phyloP scores from a whole-genome alignment of 2,329 filamentous ascomycete species.

The Aureobasidium musti region DNA sequence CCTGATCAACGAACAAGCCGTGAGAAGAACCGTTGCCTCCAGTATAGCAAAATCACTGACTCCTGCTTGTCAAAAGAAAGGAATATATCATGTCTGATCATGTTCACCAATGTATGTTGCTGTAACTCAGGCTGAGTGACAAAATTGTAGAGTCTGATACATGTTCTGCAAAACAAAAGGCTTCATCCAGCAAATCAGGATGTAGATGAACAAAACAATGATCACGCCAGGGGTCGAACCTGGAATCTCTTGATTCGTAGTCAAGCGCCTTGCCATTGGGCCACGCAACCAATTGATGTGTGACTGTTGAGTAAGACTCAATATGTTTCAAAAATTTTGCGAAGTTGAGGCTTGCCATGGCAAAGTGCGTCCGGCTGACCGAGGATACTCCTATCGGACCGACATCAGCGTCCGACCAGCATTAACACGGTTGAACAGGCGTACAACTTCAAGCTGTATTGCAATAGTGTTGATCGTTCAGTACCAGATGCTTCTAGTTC shows the following conservation, averaged over 20 bases:
- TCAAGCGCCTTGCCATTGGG: constrained; percentile 62
- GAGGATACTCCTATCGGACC: not conserved
- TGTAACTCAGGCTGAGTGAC: not conserved
- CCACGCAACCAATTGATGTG: constrained; percentile 41
- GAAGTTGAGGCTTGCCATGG: too few relatives aligned
- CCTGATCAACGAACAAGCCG: not conserved
- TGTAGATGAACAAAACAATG: constrained; percentile 14
- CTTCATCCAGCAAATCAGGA: not conserved
- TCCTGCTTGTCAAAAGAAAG: too few relatives aligned
- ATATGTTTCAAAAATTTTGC: not conserved
- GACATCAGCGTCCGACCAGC: not conserved
- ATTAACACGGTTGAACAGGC: not conserved
- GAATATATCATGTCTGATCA: not conserved
- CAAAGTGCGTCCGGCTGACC: not conserved
- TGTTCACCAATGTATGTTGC: not conserved
- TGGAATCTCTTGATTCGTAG: constrained; percentile 47
- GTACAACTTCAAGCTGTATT: not conserved
- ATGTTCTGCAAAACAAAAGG: not conserved
- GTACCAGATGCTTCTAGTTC: constrained; percentile 95
- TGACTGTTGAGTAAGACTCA: too few relatives aligned
- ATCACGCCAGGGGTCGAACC: constrained; percentile 32
- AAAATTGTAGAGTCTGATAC: not conserved
- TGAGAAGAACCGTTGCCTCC: not conserved
- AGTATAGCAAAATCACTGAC: too few relatives aligned
- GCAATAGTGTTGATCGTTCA: constrained; percentile 44